Percentiles rank a stretch among this genome's conserved stretches.
These are phyloP conservation scores for Lobosporangium transversale DNA, from an alignment of 192 early-diverging fungal genomes.

Conservation along the genomic window DNA sequence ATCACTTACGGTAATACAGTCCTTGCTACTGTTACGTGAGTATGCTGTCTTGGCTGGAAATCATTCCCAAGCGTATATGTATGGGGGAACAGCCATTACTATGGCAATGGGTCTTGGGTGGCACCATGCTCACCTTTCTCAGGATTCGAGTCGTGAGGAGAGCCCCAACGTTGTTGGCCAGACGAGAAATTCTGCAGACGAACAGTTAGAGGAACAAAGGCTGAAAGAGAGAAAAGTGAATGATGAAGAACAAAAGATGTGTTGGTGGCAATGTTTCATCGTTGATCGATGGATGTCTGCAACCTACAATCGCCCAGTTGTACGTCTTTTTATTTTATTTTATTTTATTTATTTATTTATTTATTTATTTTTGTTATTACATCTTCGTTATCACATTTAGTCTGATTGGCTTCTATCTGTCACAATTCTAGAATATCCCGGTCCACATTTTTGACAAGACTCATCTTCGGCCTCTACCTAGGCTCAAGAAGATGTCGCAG, in stretches of 20 bases:
- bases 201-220: conserved; percentile 4
- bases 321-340: neutral
- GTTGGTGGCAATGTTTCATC: conserved; percentile 55
- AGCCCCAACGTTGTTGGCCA: neutral
- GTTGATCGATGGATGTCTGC: conserved; percentile 53
- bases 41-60: conserved; percentile 50
- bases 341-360: neutral
- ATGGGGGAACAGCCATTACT: conserved; percentile 41
- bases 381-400: no score
- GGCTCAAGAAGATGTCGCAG: conserved; percentile 9
- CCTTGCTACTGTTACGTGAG: conserved; percentile 36
- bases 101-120: conserved; percentile 52
- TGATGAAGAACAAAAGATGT: conserved; percentile 44
- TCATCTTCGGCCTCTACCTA: conserved; percentile 23
- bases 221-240: conserved; percentile 17
- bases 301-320: conserved; percentile 28
- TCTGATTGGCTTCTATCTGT: neutral
- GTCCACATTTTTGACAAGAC: conserved; percentile 50
- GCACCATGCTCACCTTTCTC: conserved; percentile 18
- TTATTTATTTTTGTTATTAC: no score
- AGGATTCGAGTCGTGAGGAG: neutral
- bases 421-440: conserved; percentile 48
- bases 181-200: neutral
- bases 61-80: conserved; percentile 47
- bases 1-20: conserved; percentile 38